A percentile compares a stretch with the other conserved stretches of the same genome.
Evolutionary conservation across 2,329 filamentous ascomycete genomes (phyloP).

Genomic region (Mycosphaerella arachidis): DNA sequence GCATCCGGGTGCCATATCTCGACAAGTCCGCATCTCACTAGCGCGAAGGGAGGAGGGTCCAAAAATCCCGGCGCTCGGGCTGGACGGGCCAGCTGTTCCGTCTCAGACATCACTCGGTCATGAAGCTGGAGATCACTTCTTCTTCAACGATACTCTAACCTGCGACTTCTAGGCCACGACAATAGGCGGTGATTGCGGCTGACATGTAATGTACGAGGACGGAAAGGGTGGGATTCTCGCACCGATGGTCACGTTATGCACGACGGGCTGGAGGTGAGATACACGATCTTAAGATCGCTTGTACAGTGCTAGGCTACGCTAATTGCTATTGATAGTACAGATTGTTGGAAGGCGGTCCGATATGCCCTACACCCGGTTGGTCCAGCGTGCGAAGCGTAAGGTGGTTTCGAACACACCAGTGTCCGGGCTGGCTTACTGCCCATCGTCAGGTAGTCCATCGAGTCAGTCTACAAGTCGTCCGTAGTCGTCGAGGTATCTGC

Average conservation of each 20-base stretch:
- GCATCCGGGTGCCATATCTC: too few relatives aligned
- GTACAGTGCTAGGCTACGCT: too few relatives aligned
- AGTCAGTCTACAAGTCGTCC: conserved; percentile 30
- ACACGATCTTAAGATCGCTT: background rate
- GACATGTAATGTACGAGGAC: background rate
- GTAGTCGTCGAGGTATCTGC: conserved; percentile 45
- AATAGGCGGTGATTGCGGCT: background rate
- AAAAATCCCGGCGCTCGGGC: background rate
- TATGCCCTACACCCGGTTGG: too few relatives aligned
- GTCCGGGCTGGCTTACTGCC: background rate
- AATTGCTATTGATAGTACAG: background rate
- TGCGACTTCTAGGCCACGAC: background rate
- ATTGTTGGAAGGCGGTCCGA: too few relatives aligned
- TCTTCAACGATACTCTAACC: background rate
- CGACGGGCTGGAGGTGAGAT: background rate
- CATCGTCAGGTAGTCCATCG: background rate
- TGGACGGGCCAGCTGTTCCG: background rate
- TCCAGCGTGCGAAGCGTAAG: too few relatives aligned
- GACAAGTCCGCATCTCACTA: too few relatives aligned
- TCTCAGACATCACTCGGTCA: background rate
- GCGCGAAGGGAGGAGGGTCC: too few relatives aligned
- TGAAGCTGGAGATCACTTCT: background rate
- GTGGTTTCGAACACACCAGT: background rate
- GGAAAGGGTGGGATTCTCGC: background rate
- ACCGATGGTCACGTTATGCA: background rate